These are phyloP conservation scores for Fusarium sp. DNA, from an alignment of 2,329 filamentous ascomycete species.

Conservation along the genomic window DNA sequence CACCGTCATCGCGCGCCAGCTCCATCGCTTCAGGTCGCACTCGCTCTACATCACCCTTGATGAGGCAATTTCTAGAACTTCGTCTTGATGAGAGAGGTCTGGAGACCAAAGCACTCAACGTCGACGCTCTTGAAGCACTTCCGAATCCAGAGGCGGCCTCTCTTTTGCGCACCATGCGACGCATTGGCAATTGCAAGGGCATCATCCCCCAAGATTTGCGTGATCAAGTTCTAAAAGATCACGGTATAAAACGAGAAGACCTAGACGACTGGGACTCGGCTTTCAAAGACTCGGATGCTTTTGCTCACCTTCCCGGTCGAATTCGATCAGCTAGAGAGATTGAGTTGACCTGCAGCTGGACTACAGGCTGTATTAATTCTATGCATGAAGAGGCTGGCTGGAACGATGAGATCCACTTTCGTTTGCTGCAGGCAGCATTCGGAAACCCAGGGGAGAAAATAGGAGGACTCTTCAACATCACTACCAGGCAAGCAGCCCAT, in stretches of 20 bases:
- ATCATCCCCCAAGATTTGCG: background rate
- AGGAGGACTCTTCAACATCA: background rate
- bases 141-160: background rate
- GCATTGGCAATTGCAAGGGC: background rate
- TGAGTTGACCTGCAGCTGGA: background rate
- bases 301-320: background rate
- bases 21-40: rapidly evolving
- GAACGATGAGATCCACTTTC: background rate
- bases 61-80: background rate
- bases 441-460: rapidly evolving
- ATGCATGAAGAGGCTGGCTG: background rate
- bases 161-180: background rate
- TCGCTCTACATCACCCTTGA: background rate
- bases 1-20: background rate
- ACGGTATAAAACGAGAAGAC: background rate
- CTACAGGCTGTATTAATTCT: background rate
- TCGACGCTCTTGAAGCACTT: background rate
- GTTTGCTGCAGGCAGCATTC: background rate
- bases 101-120: background rate
- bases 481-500: background rate
- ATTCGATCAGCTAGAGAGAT: background rate
- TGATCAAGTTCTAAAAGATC: rapidly evolving
- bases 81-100: background rate
- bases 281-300: background rate
- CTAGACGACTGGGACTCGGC: background rate